phyloP scores from a whole-genome alignment of 2,329 filamentous ascomycete genomes.

The Exophiala oligosperma region DNA sequence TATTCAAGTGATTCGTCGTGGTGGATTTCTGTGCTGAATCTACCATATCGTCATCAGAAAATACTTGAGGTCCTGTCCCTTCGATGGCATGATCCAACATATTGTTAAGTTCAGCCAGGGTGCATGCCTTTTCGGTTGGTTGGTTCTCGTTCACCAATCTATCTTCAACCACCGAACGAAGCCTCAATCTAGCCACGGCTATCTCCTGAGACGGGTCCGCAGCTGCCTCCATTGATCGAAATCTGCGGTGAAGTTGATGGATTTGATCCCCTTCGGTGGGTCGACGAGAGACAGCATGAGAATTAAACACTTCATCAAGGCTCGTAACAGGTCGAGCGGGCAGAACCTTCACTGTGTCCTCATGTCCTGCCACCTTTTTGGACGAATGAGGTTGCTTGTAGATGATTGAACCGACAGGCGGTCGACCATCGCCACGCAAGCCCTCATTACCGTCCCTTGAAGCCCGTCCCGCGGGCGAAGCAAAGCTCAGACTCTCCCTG shows the following conservation, averaged over 20 bases:
- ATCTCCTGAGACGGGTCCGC: conserved; percentile 18
- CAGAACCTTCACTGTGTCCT: neutral
- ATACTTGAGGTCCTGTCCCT: conserved; percentile 6
- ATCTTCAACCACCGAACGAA: conserved; percentile 18
- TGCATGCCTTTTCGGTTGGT: conserved; percentile 12
- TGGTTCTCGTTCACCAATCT: conserved; percentile 3
- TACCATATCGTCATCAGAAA: conserved; percentile 8
- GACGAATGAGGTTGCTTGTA: neutral
- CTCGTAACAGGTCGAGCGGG: conserved; percentile 17
- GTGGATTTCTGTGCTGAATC: conserved; percentile 5
- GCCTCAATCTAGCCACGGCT: conserved; percentile 20
- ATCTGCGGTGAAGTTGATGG: conserved; percentile 9
- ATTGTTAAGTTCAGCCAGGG: conserved; percentile 26
- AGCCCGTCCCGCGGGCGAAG: conserved; percentile 7
- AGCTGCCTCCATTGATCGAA: conserved; percentile 19
- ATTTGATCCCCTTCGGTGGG: neutral
- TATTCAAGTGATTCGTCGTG: conserved; percentile 4
- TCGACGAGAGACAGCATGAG: neutral
- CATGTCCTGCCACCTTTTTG: neutral
- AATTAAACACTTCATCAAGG: conserved; percentile 7
- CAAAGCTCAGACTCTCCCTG: conserved; percentile 7
- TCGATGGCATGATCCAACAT: conserved; percentile 31
- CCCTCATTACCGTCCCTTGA: conserved; percentile 17
- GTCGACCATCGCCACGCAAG: conserved; percentile 13
- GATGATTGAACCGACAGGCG: conserved; percentile 6